Conservation (phyloP, 1,284 basidiomycete species). For the Laetiporus sulphureus region DNA sequence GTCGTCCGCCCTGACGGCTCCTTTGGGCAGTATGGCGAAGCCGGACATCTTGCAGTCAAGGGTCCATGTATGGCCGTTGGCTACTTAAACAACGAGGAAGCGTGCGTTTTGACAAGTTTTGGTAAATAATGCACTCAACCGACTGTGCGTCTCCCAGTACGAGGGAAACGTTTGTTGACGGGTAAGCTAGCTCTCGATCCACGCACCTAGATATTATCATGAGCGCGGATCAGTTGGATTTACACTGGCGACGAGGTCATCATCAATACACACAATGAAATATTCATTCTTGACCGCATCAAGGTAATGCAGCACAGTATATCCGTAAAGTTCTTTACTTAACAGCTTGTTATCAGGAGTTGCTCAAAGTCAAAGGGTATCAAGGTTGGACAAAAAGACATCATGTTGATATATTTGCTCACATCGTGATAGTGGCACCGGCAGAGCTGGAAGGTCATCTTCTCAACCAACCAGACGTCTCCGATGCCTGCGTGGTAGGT, state of each 20-base stretch:
- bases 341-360: slow-evolving; percentile 6
- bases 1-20: slow-evolving; percentile 34
- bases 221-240: no score
- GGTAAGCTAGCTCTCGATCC: slow-evolving; percentile 19
- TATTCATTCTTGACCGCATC: slow-evolving; percentile 39
- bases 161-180: slow-evolving; percentile 35
- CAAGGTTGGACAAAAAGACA: slow-evolving; percentile 7
- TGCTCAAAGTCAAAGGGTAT: slow-evolving; percentile 20
- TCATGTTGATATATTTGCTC: background rate
- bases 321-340: background rate
- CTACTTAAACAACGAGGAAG: slow-evolving; percentile 36
- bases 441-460: slow-evolving; percentile 48
- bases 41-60: slow-evolving; percentile 35
- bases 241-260: slow-evolving; percentile 38
- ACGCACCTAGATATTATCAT: background rate
- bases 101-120: slow-evolving; percentile 38
- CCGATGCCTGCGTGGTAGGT: slow-evolving; percentile 68
- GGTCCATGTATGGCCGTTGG: slow-evolving; percentile 35
- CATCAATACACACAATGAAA: slow-evolving; percentile 31
- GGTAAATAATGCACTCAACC: no score
- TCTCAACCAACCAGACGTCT: slow-evolving; percentile 62
- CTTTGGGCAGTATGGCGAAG: slow-evolving; percentile 31
- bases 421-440: slow-evolving; percentile 30
- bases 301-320: slow-evolving; percentile 24
- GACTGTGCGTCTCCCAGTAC: slow-evolving; percentile 26